phyloP scores from a whole-genome alignment of 164 flowering plant species.

The Magnolia officinalis region DNA sequence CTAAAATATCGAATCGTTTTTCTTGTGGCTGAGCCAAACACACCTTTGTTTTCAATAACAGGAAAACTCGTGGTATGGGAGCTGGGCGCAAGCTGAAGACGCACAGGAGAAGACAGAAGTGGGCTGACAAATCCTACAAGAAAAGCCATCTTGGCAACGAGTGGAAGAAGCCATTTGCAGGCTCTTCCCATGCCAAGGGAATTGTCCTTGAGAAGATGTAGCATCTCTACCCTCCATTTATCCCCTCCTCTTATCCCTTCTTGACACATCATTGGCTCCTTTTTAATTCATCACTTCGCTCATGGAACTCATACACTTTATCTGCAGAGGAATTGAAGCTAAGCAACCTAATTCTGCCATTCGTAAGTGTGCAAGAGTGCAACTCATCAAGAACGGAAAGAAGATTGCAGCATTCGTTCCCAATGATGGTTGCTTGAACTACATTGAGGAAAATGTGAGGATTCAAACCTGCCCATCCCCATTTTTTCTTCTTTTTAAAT shows the following conservation, averaged over 20 bases:
- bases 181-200: slow-evolving; percentile 37
- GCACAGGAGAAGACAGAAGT: slow-evolving; percentile 32
- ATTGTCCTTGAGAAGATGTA: slow-evolving; percentile 38
- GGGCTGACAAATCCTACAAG: slow-evolving; percentile 36
- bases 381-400: slow-evolving; percentile 33
- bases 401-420: slow-evolving; percentile 37
- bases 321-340: slow-evolving; percentile 32
- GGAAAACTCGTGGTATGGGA: slow-evolving; percentile 40
- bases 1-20: not conserved
- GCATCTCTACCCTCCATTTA: not conserved
- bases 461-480: not conserved
- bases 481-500: not conserved
- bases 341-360: slow-evolving; percentile 38
- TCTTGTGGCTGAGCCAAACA: too few species aligned
- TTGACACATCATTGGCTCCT: too few species aligned
- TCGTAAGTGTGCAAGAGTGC: slow-evolving; percentile 34
- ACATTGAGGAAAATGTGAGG: slow-evolving; percentile 33
- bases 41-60: slow-evolving; percentile 4
- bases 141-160: slow-evolving; percentile 38
- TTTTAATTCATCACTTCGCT: too few species aligned
- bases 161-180: slow-evolving; percentile 38
- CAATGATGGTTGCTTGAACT: slow-evolving; percentile 37
- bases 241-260: not conserved
- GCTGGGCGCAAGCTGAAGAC: slow-evolving; percentile 41
- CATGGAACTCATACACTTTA: not conserved